These are phyloP conservation scores for Exophiala aquamarina DNA, from an alignment of 2,329 filamentous ascomycete species.

Conservation along the genomic window DNA sequence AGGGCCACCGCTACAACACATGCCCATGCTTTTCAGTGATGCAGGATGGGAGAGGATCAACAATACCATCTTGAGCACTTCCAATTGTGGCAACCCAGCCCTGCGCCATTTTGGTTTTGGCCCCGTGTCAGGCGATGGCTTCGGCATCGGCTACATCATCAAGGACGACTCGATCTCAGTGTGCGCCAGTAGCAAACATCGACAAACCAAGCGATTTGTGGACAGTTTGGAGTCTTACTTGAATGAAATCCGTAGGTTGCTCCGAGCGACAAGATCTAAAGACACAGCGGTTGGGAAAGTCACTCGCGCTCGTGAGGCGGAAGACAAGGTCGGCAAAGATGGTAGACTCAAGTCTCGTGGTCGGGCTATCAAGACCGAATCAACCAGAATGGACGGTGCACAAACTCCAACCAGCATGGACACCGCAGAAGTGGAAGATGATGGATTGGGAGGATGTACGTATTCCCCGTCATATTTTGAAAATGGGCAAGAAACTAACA, in stretches of 20 bases:
- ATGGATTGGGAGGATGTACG: conserved; percentile 91
- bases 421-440: conserved; percentile 72
- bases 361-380: conserved; percentile 45
- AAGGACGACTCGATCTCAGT: conserved; percentile 90
- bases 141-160: conserved; percentile 98
- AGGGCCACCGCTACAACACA: conserved; percentile 41
- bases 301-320: conserved; percentile 62
- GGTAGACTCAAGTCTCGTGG: conserved; percentile 67
- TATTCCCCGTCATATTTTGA: conserved; percentile 30
- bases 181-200: conserved; percentile 88
- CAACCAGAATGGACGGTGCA: conserved; percentile 47
- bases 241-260: conserved; percentile 80
- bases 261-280: conserved; percentile 64
- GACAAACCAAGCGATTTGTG: conserved; percentile 87
- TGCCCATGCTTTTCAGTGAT: conserved; percentile 84
- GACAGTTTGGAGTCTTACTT: conserved; percentile 89
- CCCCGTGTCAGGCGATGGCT: conserved; percentile 88
- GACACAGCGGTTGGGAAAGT: conserved; percentile 54
- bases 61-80: conserved; percentile 89
- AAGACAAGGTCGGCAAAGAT: conserved; percentile 45
- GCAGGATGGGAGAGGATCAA: conserved; percentile 92
- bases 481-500: conserved; percentile 17
- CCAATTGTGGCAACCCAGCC: conserved; percentile 97
- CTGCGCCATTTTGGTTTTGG: conserved; percentile 96
- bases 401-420: conserved; percentile 64